Evolutionary conservation across 2,329 filamentous ascomycete species (phyloP), one percentile per base, ranked within the genome.

Genomic region (Colletotrichum kahawae): DNA sequence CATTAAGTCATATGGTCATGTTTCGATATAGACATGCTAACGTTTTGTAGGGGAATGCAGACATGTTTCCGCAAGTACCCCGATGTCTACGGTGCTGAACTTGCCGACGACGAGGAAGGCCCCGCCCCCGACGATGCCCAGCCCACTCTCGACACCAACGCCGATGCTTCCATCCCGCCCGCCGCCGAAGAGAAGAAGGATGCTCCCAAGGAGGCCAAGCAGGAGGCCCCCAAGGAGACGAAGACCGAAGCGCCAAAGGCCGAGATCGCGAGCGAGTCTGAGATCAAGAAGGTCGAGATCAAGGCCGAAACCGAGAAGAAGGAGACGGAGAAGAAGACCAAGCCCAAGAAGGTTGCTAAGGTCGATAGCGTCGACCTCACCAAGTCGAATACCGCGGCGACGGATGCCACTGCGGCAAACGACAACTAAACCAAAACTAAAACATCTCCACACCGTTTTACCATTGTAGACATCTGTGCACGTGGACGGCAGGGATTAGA

Each of bases 31-130:
- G 14, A n/a, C 9, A 74, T 31, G 79, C 83, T 83, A 80, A 88
- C 73, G 51, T 68, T 69, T 27, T 73, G 80, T 79, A 98, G 96
- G 90, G 92, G 90, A 80, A 99, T 99, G 97, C 97, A 98, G 88
- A 93, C 96, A 81, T 99, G 97, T 88, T 99, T 99, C 90, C 92
- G 95, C 79, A 88, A 93, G 83, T 94, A 98, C 84, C 97, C 97
- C 24, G 97, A 98, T 57, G 90, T 98, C 75, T 99, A 99, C 85
- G 96, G 95, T 75, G 91, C 94, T 57, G 96, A 98, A 83, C 88
- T 98, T 21, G 93, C 94, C 38, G 94, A 95, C 63, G 95, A 97
- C 66, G 92, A 93, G 36, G 84, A 85, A 36, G 84, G 82, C 24
- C 82, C 81, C 16, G 81, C 82, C 24, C 82, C 81, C 14, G 82